phyloP scores from a whole-genome alignment of 176 grass and related monocot genomes.

The Ensete ventricosum region DNA sequence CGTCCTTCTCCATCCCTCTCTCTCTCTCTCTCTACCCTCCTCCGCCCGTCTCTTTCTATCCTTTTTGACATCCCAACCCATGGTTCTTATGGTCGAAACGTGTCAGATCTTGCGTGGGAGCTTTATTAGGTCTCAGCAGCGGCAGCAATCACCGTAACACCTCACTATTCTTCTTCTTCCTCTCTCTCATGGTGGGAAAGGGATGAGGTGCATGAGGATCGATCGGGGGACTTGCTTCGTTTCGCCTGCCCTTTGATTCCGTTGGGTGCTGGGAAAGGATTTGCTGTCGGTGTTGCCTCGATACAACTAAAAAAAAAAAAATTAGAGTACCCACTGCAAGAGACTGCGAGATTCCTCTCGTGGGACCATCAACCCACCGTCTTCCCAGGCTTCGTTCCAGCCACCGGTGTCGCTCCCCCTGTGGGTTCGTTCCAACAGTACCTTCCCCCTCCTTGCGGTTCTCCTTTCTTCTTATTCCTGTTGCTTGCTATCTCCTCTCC shows the following conservation, averaged over 20 bases:
- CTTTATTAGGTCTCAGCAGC: no score
- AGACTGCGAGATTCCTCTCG: slow-evolving; percentile 1
- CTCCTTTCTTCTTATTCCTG: not conserved
- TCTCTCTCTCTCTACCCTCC: not conserved
- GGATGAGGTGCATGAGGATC: no score
- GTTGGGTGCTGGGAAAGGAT: not conserved
- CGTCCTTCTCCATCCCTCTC: not conserved
- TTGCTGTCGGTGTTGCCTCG: not conserved
- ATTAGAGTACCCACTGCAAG: no score
- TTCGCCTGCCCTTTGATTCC: not conserved
- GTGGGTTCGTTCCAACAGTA: not conserved
- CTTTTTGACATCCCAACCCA: no score
- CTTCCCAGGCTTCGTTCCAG: not conserved
- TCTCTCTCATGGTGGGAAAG: no score
- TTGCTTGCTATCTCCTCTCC: not conserved
- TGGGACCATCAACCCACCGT: not conserved
- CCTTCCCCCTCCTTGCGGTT: not conserved
- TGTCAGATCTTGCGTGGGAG: not conserved
- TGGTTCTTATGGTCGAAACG: not conserved
- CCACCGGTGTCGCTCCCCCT: not conserved
- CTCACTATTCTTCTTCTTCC: no score
- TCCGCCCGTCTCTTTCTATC: no score
- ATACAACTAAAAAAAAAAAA: not conserved
- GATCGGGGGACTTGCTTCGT: no score
- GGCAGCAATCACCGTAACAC: no score